Evolutionary conservation across 306 rosid species (phyloP).

Genomic region (Cercis canadensis): DNA sequence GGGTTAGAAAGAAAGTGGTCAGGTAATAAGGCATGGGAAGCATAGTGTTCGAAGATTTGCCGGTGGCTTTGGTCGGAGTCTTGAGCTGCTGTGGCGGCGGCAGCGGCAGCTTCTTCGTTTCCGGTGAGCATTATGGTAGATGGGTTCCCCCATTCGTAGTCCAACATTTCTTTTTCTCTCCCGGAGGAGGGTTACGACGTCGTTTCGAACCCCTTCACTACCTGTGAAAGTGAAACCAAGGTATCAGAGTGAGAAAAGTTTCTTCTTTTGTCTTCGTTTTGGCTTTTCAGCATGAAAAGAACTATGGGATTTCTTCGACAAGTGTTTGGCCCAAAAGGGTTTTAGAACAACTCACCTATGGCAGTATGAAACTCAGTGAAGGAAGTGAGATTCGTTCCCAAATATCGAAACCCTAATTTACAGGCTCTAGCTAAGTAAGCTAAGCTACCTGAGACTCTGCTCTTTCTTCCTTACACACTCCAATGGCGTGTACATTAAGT

Average conservation of each 20-base stretch:
- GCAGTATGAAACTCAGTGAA: slow-evolving; percentile 30
- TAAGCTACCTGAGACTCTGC: neutral
- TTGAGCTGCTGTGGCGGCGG: neutral
- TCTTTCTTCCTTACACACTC: slow-evolving; percentile 17
- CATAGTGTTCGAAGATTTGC: slow-evolving; percentile 62
- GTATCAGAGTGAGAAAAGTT: neutral
- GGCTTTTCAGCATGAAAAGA: too few species aligned
- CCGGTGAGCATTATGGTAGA: slow-evolving; percentile 66
- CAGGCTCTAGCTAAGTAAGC: slow-evolving; percentile 12
- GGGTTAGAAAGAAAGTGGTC: slow-evolving; percentile 42
- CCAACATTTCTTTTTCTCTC: slow-evolving; percentile 60
- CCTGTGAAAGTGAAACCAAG: neutral
- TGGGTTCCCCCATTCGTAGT: slow-evolving; percentile 93
- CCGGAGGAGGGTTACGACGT: slow-evolving; percentile 7
- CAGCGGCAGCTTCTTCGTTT: slow-evolving; percentile 47
- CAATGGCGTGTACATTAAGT: slow-evolving; percentile 56
- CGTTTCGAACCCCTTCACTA: neutral
- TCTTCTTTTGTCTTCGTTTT: too few species aligned
- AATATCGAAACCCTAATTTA: slow-evolving; percentile 43
- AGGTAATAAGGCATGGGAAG: slow-evolving; percentile 52
- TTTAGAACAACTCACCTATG: slow-evolving; percentile 14
- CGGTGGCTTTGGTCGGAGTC: slow-evolving; percentile 67
- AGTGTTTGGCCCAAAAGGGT: neutral
- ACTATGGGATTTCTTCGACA: too few species aligned
- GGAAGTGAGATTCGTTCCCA: slow-evolving; percentile 34